These are phyloP conservation scores for Cladosporium sp. DNA, from an alignment of 2,329 filamentous ascomycete genomes.

Conservation along the genomic window DNA sequence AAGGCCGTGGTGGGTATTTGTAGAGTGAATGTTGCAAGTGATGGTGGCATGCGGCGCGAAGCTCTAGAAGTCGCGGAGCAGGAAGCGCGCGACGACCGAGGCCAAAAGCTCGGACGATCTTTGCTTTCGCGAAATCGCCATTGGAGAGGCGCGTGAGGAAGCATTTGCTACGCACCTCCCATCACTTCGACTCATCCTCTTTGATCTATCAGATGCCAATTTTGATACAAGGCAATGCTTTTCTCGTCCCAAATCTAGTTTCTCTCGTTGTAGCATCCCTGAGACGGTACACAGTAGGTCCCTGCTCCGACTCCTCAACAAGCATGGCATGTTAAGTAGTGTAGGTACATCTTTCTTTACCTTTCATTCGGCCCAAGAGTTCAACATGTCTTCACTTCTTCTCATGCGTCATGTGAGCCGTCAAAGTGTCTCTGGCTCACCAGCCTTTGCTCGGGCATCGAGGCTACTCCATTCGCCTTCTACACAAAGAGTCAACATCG, in stretches of 20 bases:
- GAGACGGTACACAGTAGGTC: not conserved
- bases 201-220: too few relatives aligned
- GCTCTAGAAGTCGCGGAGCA: slow-evolving; percentile 6
- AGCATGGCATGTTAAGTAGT: not conserved
- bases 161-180: not conserved
- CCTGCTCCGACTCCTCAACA: not conserved
- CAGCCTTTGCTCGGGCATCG: not conserved
- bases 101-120: not conserved
- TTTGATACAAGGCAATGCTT: too few relatives aligned
- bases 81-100: slow-evolving; percentile 1
- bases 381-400: not conserved
- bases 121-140: not conserved
- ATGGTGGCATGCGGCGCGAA: slow-evolving; percentile 3
- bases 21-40: not conserved
- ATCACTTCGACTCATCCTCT: not conserved
- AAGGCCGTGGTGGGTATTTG: not conserved
- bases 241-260: too few relatives aligned
- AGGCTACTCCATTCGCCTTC: not conserved
- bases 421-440: not conserved
- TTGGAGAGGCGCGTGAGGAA: not conserved
- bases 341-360: not conserved
- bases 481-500: not conserved
- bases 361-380: not conserved
- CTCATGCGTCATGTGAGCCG: not conserved
- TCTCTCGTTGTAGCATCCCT: not conserved